phyloP scores from a whole-genome alignment of 257 asterid genomes.

The Galeopsis tetrahit region DNA sequence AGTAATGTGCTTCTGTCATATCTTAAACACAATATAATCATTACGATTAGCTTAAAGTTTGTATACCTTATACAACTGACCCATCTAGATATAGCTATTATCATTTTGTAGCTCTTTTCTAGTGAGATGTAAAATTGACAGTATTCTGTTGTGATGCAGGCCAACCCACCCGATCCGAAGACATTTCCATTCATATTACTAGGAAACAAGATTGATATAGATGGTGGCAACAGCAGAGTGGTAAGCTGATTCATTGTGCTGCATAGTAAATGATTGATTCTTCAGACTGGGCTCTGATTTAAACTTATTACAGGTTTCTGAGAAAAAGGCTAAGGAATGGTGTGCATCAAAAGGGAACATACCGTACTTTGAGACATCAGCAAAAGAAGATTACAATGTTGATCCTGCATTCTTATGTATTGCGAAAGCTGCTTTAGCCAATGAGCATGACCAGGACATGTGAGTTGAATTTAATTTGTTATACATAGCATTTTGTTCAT shows the following conservation, averaged over 20 bases:
- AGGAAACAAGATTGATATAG: slow-evolving; percentile 96
- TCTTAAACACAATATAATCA: background rate
- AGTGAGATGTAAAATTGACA: slow-evolving; percentile 28
- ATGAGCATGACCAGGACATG: slow-evolving; percentile 95
- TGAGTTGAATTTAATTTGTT: slow-evolving; percentile 46
- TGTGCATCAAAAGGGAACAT: slow-evolving; percentile 95
- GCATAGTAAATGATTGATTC: slow-evolving; percentile 9
- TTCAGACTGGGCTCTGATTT: slow-evolving; percentile 26
- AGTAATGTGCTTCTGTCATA: background rate
- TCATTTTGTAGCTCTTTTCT: background rate
- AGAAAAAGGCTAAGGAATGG: slow-evolving; percentile 96
- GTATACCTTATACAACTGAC: slow-evolving; percentile 1
- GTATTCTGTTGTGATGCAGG: slow-evolving; percentile 61
- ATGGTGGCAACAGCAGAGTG: slow-evolving; percentile 99
- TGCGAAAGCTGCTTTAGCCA: slow-evolving; percentile 95
- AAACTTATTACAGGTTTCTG: slow-evolving; percentile 70
- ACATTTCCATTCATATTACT: slow-evolving; percentile 93
- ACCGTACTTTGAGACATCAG: slow-evolving; percentile 98
- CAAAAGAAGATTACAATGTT: slow-evolving; percentile 94
- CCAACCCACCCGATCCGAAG: slow-evolving; percentile 87
- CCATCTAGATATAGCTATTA: background rate
- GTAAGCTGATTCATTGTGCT: slow-evolving; percentile 48
- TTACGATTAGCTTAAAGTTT: background rate
- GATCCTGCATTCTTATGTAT: slow-evolving; percentile 90
- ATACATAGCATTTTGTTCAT: background rate